phyloP scores from a whole-genome alignment of 1,139 yeast species.

The Candida glucosophila region DNA sequence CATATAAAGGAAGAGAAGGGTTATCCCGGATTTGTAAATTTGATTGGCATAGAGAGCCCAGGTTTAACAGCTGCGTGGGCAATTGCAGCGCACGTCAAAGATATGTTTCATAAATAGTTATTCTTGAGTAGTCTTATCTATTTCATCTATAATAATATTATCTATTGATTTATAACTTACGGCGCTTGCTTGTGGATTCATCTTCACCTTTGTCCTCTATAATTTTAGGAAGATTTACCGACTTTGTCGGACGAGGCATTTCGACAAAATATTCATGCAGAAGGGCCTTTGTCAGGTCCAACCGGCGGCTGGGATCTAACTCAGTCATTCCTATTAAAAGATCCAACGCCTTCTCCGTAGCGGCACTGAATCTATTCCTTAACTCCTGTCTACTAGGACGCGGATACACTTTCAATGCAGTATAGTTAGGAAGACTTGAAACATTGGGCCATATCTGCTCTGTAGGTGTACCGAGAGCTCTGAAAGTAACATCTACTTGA shows the following conservation, averaged over 20 bases:
- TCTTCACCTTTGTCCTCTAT: conserved; percentile 13
- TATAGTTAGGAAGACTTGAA: conserved; percentile 66
- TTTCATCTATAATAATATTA: conserved; percentile 4
- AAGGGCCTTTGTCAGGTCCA: conserved; percentile 59
- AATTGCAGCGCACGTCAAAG: conserved; percentile 62
- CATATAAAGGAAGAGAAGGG: conserved; percentile 55
- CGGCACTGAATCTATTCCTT: conserved; percentile 81
- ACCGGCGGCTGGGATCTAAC: conserved; percentile 71
- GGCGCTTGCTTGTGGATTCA: conserved; percentile 4
- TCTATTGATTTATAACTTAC: conserved; percentile 5
- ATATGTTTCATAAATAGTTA: conserved; percentile 20
- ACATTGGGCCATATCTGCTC: conserved; percentile 92
- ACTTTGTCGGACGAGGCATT: conserved; percentile 69
- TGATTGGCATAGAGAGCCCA: conserved; percentile 84
- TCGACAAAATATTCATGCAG: conserved; percentile 65
- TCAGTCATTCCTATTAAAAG: conserved; percentile 65
- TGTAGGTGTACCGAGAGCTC: conserved; percentile 94
- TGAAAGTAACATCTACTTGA: conserved; percentile 83
- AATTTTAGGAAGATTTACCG: conserved; percentile 56
- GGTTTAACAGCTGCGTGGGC: conserved; percentile 81
- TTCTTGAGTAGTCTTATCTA: not conserved
- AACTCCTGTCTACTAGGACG: conserved; percentile 78
- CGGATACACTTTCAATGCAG: conserved; percentile 66
- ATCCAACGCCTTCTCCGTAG: conserved; percentile 78
- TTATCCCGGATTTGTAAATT: conserved; percentile 70